Evolutionary conservation across 495 filamentous ascomycete genomes (phyloP).

Genomic region (Neurospora terricola): DNA sequence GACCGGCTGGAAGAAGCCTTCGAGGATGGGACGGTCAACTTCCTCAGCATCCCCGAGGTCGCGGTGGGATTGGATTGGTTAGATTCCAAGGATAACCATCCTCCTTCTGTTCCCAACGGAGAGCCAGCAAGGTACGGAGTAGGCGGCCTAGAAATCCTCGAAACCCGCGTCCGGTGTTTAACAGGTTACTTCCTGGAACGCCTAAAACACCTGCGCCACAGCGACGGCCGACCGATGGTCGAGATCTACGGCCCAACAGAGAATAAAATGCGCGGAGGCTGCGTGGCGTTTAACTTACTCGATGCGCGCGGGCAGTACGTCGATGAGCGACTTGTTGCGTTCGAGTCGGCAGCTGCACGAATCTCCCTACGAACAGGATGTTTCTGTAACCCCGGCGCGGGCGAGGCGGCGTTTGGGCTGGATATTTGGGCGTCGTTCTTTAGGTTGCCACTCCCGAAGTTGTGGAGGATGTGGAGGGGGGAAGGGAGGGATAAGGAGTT

Average conservation of each 20-base stretch:
- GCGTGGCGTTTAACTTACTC: slow-evolving; percentile 46
- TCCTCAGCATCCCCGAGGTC: slow-evolving; percentile 49
- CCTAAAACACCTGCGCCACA: slow-evolving; percentile 35
- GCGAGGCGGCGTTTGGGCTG: slow-evolving; percentile 17
- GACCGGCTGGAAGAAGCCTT: slow-evolving; percentile 34
- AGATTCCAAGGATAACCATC: background rate
- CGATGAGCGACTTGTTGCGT: slow-evolving; percentile 43
- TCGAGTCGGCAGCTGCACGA: slow-evolving; percentile 18
- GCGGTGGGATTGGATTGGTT: slow-evolving; percentile 38
- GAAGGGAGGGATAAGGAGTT: background rate
- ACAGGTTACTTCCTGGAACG: slow-evolving; percentile 38
- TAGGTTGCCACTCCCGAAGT: background rate
- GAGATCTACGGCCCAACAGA: slow-evolving; percentile 43
- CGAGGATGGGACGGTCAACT: slow-evolving; percentile 54
- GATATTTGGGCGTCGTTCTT: background rate
- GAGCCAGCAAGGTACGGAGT: background rate
- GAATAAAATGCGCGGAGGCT: slow-evolving; percentile 41
- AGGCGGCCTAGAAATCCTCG: slow-evolving; percentile 8
- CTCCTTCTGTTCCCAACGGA: background rate
- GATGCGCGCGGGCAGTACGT: slow-evolving; percentile 33
- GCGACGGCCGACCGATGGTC: slow-evolving; percentile 37
- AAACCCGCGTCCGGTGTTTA: slow-evolving; percentile 26
- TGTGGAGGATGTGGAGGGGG: slow-evolving; percentile 3
- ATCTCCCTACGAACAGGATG: slow-evolving; percentile 1
- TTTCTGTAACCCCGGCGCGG: slow-evolving; percentile 53